Percentiles rank a stretch among this genome's conserved stretches.
These are phyloP conservation scores for Yamadazyma diospyri DNA, from an alignment of 1,139 yeast genomes.

Conservation along the genomic window DNA sequence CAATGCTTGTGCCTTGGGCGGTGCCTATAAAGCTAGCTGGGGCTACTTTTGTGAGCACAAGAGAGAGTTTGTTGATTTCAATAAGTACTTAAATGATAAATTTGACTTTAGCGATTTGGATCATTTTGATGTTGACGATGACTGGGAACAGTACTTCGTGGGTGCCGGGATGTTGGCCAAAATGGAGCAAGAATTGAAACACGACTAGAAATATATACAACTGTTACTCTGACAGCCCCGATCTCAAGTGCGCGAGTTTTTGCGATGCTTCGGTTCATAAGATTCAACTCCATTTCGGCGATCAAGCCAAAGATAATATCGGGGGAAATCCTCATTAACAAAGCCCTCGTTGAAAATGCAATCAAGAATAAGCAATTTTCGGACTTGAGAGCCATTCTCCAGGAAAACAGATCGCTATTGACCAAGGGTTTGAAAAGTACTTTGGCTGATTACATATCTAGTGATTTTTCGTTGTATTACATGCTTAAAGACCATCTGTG, in stretches of 20 bases:
- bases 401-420: constrained; percentile 10
- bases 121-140: constrained; percentile 35
- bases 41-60: constrained; percentile 40
- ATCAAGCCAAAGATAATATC: constrained; percentile 7
- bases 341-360: constrained; percentile 10
- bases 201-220: constrained; percentile 11
- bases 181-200: constrained; percentile 37
- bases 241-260: background rate
- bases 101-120: constrained; percentile 51
- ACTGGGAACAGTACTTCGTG: constrained; percentile 47
- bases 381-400: constrained; percentile 12
- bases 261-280: constrained; percentile 13
- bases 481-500: constrained; percentile 20
- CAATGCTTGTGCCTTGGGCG: constrained; percentile 95
- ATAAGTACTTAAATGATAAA: constrained; percentile 37
- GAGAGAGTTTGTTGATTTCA: constrained; percentile 37
- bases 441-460: constrained; percentile 10
- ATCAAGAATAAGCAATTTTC: constrained; percentile 11
- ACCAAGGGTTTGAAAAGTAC: constrained; percentile 9
- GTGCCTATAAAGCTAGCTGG: constrained; percentile 86
- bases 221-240: background rate
- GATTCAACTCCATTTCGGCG: constrained; percentile 13
- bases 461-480: constrained; percentile 33
- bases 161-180: constrained; percentile 51
- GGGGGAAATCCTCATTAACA: constrained; percentile 12